phyloP scores from a whole-genome alignment of 495 filamentous ascomycete genomes.

The Lophiostoma macrostomum region DNA sequence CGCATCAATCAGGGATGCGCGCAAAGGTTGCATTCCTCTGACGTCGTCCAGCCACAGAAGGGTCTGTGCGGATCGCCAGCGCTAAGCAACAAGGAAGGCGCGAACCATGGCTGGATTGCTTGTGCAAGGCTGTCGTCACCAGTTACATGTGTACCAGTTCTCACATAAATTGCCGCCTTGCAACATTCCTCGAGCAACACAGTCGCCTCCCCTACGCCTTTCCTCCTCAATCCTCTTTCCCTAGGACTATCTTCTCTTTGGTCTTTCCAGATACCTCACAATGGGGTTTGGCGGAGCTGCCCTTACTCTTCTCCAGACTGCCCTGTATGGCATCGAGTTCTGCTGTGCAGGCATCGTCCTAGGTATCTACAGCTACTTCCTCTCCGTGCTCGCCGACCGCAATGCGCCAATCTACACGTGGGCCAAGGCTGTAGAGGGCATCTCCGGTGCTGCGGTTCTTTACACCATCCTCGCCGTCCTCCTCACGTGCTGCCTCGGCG shows the following conservation, averaged over 20 bases:
- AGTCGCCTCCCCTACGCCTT: too few species aligned
- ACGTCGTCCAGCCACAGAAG: too few species aligned
- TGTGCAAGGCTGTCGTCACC: too few species aligned
- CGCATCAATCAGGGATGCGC: too few species aligned
- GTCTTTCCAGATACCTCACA: background rate
- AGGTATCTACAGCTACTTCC: constrained; percentile 76
- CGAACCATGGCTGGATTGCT: too few species aligned
- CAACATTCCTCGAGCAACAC: too few species aligned
- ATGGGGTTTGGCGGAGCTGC: constrained; percentile 48
- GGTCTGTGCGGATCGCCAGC: too few species aligned
- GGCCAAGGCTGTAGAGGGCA: constrained; percentile 75
- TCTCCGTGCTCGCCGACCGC: constrained; percentile 58
- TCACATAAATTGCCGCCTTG: too few species aligned
- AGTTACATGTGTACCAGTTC: too few species aligned
- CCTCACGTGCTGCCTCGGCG: constrained; percentile 75
- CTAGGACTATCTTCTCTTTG: background rate
- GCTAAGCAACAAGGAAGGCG: too few species aligned
- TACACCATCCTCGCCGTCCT: constrained; percentile 70
- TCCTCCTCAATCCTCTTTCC: too few species aligned
- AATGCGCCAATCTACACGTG: constrained; percentile 57
- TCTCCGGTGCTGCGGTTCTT: constrained; percentile 67
- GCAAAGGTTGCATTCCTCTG: too few species aligned
- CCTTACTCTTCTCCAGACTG: constrained; percentile 60
- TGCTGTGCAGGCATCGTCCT: constrained; percentile 67
- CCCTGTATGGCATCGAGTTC: constrained; percentile 69